Conservation (phyloP, 2,329 filamentous ascomycete species). For the Ceratocystis destructans region DNA sequence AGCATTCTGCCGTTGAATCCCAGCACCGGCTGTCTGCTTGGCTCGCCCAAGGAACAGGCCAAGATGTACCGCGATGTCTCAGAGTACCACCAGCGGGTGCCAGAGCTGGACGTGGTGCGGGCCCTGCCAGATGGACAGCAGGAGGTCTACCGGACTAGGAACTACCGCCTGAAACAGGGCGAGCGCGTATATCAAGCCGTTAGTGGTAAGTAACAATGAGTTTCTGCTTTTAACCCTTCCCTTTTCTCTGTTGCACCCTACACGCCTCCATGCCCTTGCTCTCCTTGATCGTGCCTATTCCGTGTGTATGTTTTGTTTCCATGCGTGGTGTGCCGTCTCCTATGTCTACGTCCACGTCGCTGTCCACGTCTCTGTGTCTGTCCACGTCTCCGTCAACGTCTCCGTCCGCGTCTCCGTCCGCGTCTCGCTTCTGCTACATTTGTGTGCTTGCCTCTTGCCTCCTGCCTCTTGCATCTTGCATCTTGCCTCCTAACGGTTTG, state of each 20-base stretch:
- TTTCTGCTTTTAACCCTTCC: too few relatives aligned
- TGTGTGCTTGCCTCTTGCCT: background rate
- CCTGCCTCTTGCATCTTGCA: too few relatives aligned
- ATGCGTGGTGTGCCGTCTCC: background rate
- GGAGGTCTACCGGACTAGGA: constrained; percentile 8
- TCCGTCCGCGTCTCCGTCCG: background rate
- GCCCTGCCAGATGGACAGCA: constrained; percentile 3
- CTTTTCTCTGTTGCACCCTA: too few relatives aligned
- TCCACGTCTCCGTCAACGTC: too few relatives aligned
- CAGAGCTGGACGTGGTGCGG: constrained; percentile 11
- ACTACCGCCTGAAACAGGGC: background rate
- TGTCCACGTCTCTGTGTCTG: too few relatives aligned
- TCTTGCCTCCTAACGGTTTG: too few relatives aligned
- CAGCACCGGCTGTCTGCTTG: constrained; percentile 4
- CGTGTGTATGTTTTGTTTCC: background rate
- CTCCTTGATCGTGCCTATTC: too few relatives aligned
- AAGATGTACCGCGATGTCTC: constrained; percentile 14
- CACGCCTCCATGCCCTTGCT: too few relatives aligned
- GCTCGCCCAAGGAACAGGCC: constrained; percentile 14
- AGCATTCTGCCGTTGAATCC: constrained; percentile 7
- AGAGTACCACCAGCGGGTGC: constrained; percentile 3
- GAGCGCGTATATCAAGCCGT: constrained; percentile 15
- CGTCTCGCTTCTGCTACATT: background rate
- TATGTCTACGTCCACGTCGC: background rate
- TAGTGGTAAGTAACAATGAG: constrained; percentile 9